Evolutionary conservation across 306 rosid genomes (phyloP).

Genomic region (Lithocarpus polystachyus): DNA sequence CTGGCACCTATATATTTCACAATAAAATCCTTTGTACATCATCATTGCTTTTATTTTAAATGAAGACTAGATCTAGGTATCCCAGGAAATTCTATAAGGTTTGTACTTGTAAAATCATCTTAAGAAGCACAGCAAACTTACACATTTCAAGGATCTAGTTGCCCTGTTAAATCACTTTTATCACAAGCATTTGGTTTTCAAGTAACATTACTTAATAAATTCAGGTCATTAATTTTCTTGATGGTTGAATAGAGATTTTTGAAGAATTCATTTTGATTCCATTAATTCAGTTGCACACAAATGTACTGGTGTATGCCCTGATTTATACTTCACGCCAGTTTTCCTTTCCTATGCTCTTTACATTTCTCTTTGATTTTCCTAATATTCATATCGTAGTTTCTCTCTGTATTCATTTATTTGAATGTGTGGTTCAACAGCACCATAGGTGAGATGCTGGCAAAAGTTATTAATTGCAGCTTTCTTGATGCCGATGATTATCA

Average conservation of each 20-base stretch:
- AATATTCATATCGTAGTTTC: neutral
- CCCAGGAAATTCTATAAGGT: neutral
- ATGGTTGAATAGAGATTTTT: neutral
- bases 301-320: neutral
- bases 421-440: conserved; percentile 49
- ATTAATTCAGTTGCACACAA: neutral
- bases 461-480: conserved; percentile 39
- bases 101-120: neutral
- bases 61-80: neutral
- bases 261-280: neutral
- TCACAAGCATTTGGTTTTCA: neutral
- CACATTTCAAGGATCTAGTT: neutral
- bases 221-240: neutral
- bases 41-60: neutral
- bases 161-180: neutral
- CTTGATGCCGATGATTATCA: conserved; percentile 94
- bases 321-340: neutral
- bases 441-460: conserved; percentile 65
- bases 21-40: neutral
- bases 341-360: neutral
- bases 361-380: neutral
- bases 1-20: neutral
- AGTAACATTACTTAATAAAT: neutral
- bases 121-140: neutral
- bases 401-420: conserved; percentile 2